phyloP scores from a whole-genome alignment of 306 rosid species.

The Cucurbita ficifolia region DNA sequence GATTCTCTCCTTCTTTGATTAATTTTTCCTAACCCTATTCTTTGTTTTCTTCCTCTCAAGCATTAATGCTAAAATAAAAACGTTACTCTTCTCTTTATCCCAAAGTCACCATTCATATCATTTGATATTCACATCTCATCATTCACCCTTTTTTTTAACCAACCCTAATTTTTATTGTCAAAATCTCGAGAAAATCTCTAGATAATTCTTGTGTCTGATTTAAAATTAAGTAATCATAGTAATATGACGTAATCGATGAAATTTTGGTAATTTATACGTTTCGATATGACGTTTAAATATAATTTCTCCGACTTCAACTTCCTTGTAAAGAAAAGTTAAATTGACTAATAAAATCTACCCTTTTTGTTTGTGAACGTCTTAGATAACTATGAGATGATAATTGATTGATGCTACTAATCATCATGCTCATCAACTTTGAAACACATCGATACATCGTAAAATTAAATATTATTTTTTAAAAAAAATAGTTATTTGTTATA shows the following conservation, averaged over 20 bases:
- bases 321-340: neutral
- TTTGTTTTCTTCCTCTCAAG: constrained; percentile 3
- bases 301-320: neutral
- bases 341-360: neutral
- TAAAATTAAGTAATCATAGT: neutral
- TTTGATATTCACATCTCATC: neutral
- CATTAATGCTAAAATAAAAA: neutral
- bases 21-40: neutral
- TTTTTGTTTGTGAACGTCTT: neutral
- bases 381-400: neutral
- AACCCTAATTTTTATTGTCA: neutral
- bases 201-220: neutral
- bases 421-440: neutral
- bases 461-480: neutral
- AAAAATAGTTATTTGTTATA: too few relatives aligned
- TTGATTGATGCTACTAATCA: neutral
- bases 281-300: neutral
- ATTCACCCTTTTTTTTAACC: neutral
- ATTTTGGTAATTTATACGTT: neutral
- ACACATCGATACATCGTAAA: neutral
- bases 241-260: neutral
- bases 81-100: neutral
- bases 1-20: neutral
- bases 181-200: neutral
- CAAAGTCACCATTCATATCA: neutral